phyloP scores from a whole-genome alignment of 257 asterid species.

The Avicennia marina region DNA sequence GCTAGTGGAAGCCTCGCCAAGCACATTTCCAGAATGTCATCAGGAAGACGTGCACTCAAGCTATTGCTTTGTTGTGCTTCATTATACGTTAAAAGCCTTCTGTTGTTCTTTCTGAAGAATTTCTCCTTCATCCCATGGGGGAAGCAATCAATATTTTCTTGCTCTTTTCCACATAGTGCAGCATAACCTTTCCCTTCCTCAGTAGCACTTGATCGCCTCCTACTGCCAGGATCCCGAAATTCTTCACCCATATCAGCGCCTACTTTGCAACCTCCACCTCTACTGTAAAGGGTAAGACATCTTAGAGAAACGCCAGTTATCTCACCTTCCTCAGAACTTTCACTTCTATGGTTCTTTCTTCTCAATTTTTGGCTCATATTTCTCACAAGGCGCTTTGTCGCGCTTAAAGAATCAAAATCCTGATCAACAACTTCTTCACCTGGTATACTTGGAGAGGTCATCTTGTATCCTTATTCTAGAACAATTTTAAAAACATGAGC shows the following conservation, averaged over 20 bases:
- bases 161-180: constrained; percentile 45
- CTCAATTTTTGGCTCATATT: constrained; percentile 79
- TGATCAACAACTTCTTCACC: constrained; percentile 42
- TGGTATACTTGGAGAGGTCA: constrained; percentile 38
- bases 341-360: constrained; percentile 48
- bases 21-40: constrained; percentile 89
- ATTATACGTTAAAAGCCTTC: constrained; percentile 38
- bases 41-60: constrained; percentile 67
- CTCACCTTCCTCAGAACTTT: constrained; percentile 53
- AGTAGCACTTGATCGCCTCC: constrained; percentile 66
- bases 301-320: constrained; percentile 53
- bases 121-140: constrained; percentile 62
- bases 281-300: constrained; percentile 67
- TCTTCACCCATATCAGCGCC: constrained; percentile 83
- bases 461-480: constrained; percentile 24
- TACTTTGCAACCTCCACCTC: constrained; percentile 97
- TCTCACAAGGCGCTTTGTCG: constrained; percentile 61
- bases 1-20: constrained; percentile 77
- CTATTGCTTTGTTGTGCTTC: constrained; percentile 34
- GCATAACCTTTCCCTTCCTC: constrained; percentile 58
- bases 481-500: constrained; percentile 13
- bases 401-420: constrained; percentile 55
- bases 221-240: constrained; percentile 39
- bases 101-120: constrained; percentile 54
- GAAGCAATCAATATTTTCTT: constrained; percentile 64